A percentile compares a stretch with the other conserved stretches of the same genome.
Conservation (phyloP, 441 rosid genomes). For the Aleurites moluccanus region DNA sequence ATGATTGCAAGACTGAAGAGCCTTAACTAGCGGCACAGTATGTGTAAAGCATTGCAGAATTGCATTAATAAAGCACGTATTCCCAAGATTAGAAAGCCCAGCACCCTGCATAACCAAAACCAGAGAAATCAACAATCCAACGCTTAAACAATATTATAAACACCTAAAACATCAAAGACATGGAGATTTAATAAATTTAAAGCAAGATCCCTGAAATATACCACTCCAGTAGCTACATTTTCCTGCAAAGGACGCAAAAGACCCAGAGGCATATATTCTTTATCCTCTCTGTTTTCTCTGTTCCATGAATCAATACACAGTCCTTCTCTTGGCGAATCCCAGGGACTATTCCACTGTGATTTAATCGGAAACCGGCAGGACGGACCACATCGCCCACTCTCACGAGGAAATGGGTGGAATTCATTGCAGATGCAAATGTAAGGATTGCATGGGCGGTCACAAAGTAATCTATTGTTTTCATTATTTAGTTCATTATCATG, state of each 20-base stretch:
- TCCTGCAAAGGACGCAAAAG: conserved; percentile 10
- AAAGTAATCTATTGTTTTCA: no score
- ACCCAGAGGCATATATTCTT: neutral
- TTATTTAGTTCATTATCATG: neutral
- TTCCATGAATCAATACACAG: neutral
- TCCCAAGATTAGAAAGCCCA: conserved; percentile 74
- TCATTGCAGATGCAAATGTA: neutral
- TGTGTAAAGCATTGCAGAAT: conserved; percentile 89
- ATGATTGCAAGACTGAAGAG: conserved; percentile 44
- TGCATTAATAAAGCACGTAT: conserved; percentile 81
- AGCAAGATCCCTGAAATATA: conserved; percentile 15
- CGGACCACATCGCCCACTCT: neutral
- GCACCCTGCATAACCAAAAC: conserved; percentile 57
- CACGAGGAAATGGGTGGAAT: neutral
- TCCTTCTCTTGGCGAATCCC: neutral
- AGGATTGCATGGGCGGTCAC: no score
- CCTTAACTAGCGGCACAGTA: conserved; percentile 64
- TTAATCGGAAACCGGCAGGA: neutral
- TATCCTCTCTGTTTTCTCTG: neutral
- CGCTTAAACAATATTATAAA: neutral
- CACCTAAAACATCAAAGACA: neutral
- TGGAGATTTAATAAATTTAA: neutral
- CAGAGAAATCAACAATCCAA: neutral
- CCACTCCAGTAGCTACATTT: conserved; percentile 47
- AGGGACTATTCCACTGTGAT: neutral